Evolutionary conservation across 176 grass and related monocot genomes (phyloP).

Genomic region (Oryza glumipatula): DNA sequence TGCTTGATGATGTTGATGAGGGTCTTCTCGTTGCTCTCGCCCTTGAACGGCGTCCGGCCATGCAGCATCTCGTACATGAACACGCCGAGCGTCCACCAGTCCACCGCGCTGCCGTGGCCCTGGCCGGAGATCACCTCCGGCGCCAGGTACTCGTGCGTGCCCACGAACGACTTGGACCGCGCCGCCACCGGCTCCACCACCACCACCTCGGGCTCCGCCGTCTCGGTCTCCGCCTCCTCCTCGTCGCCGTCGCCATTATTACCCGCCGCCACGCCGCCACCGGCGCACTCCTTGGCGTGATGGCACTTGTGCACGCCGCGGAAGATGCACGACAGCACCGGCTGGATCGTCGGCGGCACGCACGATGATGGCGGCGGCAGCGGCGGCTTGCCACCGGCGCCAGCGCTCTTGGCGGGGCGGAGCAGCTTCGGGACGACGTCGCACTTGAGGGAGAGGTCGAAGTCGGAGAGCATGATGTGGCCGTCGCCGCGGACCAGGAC

Average conservation of each 20-base stretch:
- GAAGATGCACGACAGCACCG: conserved; percentile 85
- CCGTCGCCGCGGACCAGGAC: conserved; percentile 83
- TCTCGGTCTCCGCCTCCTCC: not conserved
- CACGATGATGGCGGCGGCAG: conserved; percentile 40
- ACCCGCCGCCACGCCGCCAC: not conserved
- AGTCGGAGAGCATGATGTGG: conserved; percentile 99
- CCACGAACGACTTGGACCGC: conserved; percentile 88
- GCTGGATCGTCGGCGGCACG: conserved; percentile 86
- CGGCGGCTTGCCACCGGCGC: not conserved
- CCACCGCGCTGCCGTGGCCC: conserved; percentile 90
- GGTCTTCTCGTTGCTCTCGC: conserved; percentile 81
- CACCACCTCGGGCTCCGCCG: conserved; percentile 56
- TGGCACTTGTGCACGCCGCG: conserved; percentile 60
- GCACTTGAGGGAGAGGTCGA: conserved; percentile 90
- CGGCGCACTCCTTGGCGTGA: conserved; percentile 20
- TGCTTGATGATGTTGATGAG: conserved; percentile 85
- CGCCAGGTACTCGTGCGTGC: conserved; percentile 95
- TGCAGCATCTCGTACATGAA: conserved; percentile 96
- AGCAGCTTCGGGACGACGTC: conserved; percentile 77
- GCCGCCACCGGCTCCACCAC: conserved; percentile 82
- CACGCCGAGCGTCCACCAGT: conserved; percentile 94
- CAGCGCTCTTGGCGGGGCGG: conserved; percentile 25
- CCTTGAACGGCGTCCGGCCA: conserved; percentile 82
- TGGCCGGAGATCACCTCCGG: conserved; percentile 89
- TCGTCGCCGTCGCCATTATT: no score